Evolutionary conservation across 2,329 filamentous ascomycete species (phyloP).

Genomic region (Aspergillus flavus): DNA sequence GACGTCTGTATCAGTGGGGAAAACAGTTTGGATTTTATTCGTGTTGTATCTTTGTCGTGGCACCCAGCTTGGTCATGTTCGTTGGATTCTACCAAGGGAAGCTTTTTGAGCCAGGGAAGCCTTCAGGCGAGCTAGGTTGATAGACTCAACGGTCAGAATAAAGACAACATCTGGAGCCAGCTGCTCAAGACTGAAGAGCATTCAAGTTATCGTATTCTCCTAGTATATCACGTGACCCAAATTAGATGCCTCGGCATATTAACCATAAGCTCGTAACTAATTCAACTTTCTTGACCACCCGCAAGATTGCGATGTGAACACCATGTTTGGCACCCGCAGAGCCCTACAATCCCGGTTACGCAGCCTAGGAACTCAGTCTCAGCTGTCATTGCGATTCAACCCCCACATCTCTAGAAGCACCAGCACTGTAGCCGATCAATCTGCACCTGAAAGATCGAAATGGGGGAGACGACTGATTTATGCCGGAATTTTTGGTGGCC

Average conservation of each 20-base stretch:
- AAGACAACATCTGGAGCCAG: not conserved
- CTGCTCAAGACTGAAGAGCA: not conserved
- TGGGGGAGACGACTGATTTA: slow-evolving; percentile 42
- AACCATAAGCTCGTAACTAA: not conserved
- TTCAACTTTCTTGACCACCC: not conserved
- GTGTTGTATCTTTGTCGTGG: not conserved
- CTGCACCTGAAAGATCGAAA: slow-evolving; percentile 25
- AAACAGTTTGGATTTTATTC: not conserved
- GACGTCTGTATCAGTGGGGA: not conserved
- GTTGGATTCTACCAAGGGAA: not conserved
- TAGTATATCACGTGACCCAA: not conserved
- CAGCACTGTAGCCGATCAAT: slow-evolving; percentile 23
- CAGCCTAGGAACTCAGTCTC: slow-evolving; percentile 6
- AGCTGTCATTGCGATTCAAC: slow-evolving; percentile 7
- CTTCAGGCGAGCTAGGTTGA: not conserved
- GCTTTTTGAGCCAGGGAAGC: not conserved
- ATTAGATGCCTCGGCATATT: not conserved
- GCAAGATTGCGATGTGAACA: slow-evolving; percentile 26
- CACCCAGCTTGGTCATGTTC: not conserved
- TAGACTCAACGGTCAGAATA: not conserved
- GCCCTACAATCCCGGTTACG: slow-evolving; percentile 27
- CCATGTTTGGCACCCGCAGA: slow-evolving; percentile 30
- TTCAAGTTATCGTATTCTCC: not conserved
- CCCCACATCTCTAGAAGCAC: slow-evolving; percentile 20
- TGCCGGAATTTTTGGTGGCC: slow-evolving; percentile 34